phyloP scores from a whole-genome alignment of 176 grass and related monocot species.

The Raddia guianensis region DNA sequence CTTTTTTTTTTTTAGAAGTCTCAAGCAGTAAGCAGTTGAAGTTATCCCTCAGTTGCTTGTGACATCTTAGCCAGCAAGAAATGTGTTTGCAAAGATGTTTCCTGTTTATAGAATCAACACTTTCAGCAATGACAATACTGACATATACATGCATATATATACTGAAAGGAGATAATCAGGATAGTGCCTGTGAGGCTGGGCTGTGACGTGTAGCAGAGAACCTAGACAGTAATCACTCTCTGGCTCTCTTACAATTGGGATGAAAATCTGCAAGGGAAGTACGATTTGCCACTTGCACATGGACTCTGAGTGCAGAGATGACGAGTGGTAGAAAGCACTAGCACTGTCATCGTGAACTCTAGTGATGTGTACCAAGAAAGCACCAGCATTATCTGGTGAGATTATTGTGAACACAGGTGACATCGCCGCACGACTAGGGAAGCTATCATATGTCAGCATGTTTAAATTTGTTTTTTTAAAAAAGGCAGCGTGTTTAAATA shows the following conservation, averaged over 20 bases:
- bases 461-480: constrained; percentile 5
- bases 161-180: not conserved
- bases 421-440: not conserved
- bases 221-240: not conserved
- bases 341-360: not conserved
- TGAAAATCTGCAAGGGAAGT: not conserved
- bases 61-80: not conserved
- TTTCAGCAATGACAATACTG: not conserved
- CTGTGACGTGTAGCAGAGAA: not conserved
- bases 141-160: not conserved
- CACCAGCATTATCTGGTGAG: constrained; percentile 12
- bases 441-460: not conserved
- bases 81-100: not conserved
- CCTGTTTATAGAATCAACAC: not conserved
- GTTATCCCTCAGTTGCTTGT: not conserved
- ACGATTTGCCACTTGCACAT: not conserved
- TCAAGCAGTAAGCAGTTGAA: not conserved
- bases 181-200: not conserved
- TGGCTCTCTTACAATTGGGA: not conserved
- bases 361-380: constrained; percentile 2
- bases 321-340: constrained; percentile 9
- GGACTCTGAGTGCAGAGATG: constrained; percentile 10
- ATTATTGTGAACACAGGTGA: constrained; percentile 23
- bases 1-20: too few species aligned
- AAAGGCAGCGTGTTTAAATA: too few species aligned